Evolutionary conservation across 208 protist genomes (phyloP), one percentile per base, ranked within the genome.

Genomic region (Herpetomonas samuelpessoai): DNA sequence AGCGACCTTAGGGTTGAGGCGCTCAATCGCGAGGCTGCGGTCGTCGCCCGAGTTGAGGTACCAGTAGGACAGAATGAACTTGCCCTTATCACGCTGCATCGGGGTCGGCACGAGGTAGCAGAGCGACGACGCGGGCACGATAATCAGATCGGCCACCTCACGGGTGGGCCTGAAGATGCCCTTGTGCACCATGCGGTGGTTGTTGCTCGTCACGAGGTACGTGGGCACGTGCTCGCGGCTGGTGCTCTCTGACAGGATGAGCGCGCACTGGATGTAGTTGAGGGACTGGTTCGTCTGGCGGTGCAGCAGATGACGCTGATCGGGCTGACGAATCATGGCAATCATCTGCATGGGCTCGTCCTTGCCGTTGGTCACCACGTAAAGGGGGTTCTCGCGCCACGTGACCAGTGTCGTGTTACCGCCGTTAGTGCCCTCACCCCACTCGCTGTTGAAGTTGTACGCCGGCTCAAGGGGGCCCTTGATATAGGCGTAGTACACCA

Each of bases 1-100:
- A 7, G 83, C 87, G 44, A 93, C 81, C 3, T 76, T 39, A 0
- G 76, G 49, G 19, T 77, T 77, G 46, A 86, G 59, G 28, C 79
- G 79, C 29, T 59, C 50, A 16, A 86, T 55, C 16, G 66, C 68
- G 30, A 93, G 21, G 24, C 69, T 61, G n/a, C 71, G 29, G 3
- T 64, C 65, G 47, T 90, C 79, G 21, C 56, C 62, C 12, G 56
- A 50, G 38, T 64, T 78, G 26, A 77, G 49, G 41, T 80, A 85
- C 79, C 79, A 89, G 61, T 85, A 91, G 21, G 83, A 91, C 21
- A 93, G 66, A n/a, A 93, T 75, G 63, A 93, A 93, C 68, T 88
- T 93, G 48, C 82, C 68, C 60, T 81, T 76, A 18, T 86, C 81
- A 31, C 68, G 84, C 30, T 73, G 69, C 81, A 89, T 83, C 10